Conservation (phyloP, 2,329 filamentous ascomycete species). For the Aspergillus clavatus region DNA sequence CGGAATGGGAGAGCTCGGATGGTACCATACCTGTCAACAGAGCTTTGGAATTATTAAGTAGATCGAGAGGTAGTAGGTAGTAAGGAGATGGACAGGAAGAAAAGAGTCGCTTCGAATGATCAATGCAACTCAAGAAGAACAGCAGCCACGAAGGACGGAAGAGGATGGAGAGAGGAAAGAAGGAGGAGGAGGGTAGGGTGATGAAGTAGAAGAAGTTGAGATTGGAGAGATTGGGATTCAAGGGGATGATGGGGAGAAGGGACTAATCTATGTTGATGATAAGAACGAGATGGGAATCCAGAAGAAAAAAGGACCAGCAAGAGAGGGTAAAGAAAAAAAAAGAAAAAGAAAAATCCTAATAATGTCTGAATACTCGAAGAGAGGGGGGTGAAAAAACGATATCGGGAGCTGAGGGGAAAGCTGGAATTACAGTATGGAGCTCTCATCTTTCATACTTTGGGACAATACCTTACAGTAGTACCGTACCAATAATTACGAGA, state of each 20-base stretch:
- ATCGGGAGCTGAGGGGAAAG: too few species aligned
- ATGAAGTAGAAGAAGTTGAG: conserved; percentile 9
- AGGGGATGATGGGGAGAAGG: conserved; percentile 10
- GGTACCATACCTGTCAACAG: conserved; percentile 18
- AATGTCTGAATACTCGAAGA: too few species aligned
- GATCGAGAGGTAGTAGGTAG: conserved; percentile 11
- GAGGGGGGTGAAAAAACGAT: too few species aligned
- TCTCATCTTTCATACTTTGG: too few species aligned
- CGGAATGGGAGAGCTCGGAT: not conserved
- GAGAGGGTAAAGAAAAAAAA: too few species aligned
- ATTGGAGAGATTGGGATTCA: conserved; percentile 12
- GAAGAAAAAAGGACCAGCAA: too few species aligned
- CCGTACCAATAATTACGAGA: too few species aligned
- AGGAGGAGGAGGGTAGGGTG: conserved; percentile 24
- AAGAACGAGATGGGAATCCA: not conserved
- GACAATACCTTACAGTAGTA: too few species aligned
- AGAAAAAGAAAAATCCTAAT: too few species aligned
- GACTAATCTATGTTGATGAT: conserved; percentile 9
- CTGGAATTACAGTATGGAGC: too few species aligned
- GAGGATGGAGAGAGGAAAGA: conserved; percentile 16
- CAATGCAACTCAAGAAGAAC: conserved; percentile 11
- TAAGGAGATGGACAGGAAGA: conserved; percentile 10
- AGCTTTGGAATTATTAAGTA: conserved; percentile 16
- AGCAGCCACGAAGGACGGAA: conserved; percentile 15
- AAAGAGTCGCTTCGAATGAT: conserved; percentile 7